These are phyloP conservation scores for Monosporozyma servazzii DNA, from an alignment of 805 yeast genomes.

Conservation along the genomic window DNA sequence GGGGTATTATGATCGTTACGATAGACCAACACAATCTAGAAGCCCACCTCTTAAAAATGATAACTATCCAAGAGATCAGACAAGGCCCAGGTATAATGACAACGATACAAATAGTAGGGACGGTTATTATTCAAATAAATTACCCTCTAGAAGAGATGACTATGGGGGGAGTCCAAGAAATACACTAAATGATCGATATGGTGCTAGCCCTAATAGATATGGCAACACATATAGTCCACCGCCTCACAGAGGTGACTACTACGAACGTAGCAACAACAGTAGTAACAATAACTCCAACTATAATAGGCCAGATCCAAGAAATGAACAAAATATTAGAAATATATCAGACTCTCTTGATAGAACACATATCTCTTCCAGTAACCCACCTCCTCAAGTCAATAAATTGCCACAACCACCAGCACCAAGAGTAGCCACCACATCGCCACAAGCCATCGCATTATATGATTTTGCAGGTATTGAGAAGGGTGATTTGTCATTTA, in stretches of 20 bases:
- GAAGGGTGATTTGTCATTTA: slow-evolving; percentile 84
- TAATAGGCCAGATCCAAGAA: neutral
- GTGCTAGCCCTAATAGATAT: neutral
- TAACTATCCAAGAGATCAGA: neutral
- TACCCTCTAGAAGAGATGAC: neutral
- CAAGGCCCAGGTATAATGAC: neutral
- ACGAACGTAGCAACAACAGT: neutral
- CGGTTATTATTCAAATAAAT: neutral
- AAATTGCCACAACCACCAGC: slow-evolving; percentile 1
- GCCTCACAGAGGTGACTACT: neutral
- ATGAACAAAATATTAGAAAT: neutral
- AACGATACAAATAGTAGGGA: neutral
- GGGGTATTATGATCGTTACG: neutral
- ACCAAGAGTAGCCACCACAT: neutral
- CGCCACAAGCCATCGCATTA: slow-evolving; percentile 60
- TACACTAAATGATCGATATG: neutral
- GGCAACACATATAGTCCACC: neutral
- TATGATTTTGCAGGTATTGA: slow-evolving; percentile 88
- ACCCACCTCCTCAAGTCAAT: neutral
- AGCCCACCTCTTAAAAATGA: neutral
- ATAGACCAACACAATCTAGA: neutral
- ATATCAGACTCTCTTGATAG: neutral
- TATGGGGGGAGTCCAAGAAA: neutral
- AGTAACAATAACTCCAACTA: neutral
- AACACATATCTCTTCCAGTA: neutral